phyloP scores from a whole-genome alignment of 129 eudicot species.

The Solidago caesia region DNA sequence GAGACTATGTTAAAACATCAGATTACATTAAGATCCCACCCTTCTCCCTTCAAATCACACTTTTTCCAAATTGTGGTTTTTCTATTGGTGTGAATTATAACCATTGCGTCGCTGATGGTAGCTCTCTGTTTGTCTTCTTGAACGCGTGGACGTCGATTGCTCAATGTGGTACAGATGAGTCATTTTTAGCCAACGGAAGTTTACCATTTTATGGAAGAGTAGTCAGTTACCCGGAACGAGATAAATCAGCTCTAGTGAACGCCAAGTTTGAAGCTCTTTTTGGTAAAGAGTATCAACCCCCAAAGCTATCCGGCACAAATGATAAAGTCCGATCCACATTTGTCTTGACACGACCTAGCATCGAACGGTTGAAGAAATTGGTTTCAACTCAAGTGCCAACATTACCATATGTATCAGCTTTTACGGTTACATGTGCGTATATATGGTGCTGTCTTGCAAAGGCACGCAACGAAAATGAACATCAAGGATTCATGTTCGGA shows the following conservation, averaged over 20 bases:
- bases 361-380: slow-evolving; percentile 19
- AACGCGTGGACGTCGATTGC: slow-evolving; percentile 34
- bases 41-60: slow-evolving; percentile 25
- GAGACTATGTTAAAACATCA: not conserved
- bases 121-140: slow-evolving; percentile 23
- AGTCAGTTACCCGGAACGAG: slow-evolving; percentile 22
- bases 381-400: slow-evolving; percentile 5
- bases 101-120: slow-evolving; percentile 38
- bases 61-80: slow-evolving; percentile 33
- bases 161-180: not conserved
- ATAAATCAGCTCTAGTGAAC: not conserved
- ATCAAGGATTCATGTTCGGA: not conserved
- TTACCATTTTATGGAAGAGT: slow-evolving; percentile 31
- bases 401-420: slow-evolving; percentile 25
- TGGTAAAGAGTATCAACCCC: not conserved
- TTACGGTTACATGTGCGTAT: slow-evolving; percentile 25
- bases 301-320: slow-evolving; percentile 1
- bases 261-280: not conserved
- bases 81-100: slow-evolving; percentile 32
- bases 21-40: slow-evolving; percentile 16
- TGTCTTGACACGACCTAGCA: slow-evolving; percentile 7
- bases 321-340: slow-evolving; percentile 36
- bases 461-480: not conserved
- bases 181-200: slow-evolving; percentile 3
- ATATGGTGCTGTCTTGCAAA: slow-evolving; percentile 28